Conservation (phyloP, 2,329 filamentous ascomycete species). For the Arthroderma sp. region DNA sequence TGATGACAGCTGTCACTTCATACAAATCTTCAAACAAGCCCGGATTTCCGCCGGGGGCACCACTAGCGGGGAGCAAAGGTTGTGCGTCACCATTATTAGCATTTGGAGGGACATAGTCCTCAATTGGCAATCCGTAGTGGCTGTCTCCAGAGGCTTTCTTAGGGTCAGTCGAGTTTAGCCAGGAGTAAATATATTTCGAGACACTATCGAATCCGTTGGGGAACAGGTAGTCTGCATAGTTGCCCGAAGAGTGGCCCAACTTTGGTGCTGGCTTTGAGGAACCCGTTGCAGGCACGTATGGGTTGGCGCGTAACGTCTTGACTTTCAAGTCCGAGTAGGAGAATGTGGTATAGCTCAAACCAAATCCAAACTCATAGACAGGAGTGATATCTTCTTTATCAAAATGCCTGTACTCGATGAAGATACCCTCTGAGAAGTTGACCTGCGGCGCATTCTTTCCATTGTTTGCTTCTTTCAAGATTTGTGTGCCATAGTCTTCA, state of each 20-base stretch:
- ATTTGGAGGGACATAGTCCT: constrained; percentile 40
- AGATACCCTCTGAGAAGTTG: constrained; percentile 50
- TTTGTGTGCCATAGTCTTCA: constrained; percentile 43
- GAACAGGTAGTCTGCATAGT: constrained; percentile 44
- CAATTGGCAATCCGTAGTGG: constrained; percentile 41
- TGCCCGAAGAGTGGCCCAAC: constrained; percentile 39
- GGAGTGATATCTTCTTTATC: constrained; percentile 42
- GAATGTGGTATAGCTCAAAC: constrained; percentile 49
- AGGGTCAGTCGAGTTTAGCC: constrained; percentile 49
- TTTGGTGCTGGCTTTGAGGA: constrained; percentile 42
- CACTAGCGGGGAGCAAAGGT: constrained; percentile 45
- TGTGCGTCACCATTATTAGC: constrained; percentile 44
- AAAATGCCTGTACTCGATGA: constrained; percentile 44
- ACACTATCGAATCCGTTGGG: constrained; percentile 42
- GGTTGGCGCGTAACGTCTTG: constrained; percentile 30
- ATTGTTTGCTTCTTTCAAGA: constrained; percentile 48
- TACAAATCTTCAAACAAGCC: constrained; percentile 42
- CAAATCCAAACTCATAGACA: constrained; percentile 49
- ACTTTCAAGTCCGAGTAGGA: constrained; percentile 45
- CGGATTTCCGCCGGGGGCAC: constrained; percentile 49
- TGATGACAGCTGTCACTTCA: constrained; percentile 38
- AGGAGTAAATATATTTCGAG: constrained; percentile 51
- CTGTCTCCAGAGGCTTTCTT: constrained; percentile 40
- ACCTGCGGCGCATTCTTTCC: constrained; percentile 45
- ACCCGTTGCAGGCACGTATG: constrained; percentile 44